Evolutionary conservation across 345 rosid genomes (phyloP).

Genomic region (Ailanthus altissimus): DNA sequence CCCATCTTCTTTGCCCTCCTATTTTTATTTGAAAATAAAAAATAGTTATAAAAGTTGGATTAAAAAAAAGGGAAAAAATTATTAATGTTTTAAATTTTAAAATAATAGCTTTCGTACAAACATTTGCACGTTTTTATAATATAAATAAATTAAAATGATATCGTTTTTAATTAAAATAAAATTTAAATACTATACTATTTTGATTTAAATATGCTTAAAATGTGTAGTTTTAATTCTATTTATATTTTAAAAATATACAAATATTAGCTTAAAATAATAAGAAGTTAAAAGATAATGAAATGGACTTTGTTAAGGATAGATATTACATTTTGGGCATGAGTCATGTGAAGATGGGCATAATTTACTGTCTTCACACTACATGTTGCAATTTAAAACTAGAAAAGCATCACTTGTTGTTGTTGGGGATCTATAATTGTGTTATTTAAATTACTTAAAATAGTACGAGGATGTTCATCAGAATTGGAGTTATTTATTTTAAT

Average conservation of each 20-base stretch:
- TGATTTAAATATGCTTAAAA: too few species aligned
- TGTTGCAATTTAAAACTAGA: neutral
- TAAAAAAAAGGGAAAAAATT: too few species aligned
- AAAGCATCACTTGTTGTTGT: neutral
- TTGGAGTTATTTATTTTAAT: neutral
- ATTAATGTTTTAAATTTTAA: too few species aligned
- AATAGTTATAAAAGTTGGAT: too few species aligned
- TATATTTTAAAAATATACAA: too few species aligned
- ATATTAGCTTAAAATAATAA: neutral
- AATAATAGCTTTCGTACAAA: too few species aligned
- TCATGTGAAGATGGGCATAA: neutral
- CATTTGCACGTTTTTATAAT: too few species aligned
- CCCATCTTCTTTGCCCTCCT: neutral
- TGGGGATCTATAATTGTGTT: neutral
- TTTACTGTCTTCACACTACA: neutral
- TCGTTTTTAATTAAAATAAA: too few species aligned
- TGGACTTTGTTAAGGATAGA: neutral
- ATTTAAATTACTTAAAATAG: neutral
- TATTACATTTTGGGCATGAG: neutral
- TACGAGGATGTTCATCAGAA: constrained; percentile 6
- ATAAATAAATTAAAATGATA: too few species aligned
- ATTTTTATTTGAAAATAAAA: too few species aligned
- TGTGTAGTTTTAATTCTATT: too few species aligned
- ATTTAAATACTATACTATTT: too few species aligned
- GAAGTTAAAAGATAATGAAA: neutral